Evolutionary conservation across 2,329 filamentous ascomycete genomes (phyloP), one percentile per base, ranked within the genome.

Genomic region (Coniochaeta ligniaria): DNA sequence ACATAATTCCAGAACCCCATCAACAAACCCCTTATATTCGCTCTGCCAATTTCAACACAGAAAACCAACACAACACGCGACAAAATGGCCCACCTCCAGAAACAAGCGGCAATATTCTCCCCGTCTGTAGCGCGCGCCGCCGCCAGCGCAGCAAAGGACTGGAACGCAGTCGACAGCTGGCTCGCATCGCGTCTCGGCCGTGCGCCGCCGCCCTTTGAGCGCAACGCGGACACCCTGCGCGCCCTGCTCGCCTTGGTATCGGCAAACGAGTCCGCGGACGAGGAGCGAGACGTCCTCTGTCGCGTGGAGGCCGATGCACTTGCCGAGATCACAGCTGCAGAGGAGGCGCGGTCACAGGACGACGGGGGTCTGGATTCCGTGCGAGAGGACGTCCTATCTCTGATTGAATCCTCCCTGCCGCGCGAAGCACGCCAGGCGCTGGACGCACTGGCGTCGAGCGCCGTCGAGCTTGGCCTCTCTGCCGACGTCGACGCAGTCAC

Each of bases 81-180:
- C 24, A 52, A 12, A 58, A 78, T 78, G 75, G 67, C 75, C n/a
- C 74, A 75, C 61, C 68, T 75, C 12, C 70, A 71, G 1, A 66
- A 68, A 24, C 72, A 74, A 50, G 70, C 81, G 14, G 83, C 85
- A 63, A 86, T 89, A 60, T 89, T 89, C 75, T 89, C 86, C 4
- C 86, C 86, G 14, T 87, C 85, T 0, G 77, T 87, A 35, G 85
- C 86, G 59, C 88, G 91, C 62, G 87, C 90, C 63, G 90, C 91
- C 66, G 89, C 90, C 63, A 89, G 90, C 14, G 87, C 90, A 64
- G 90, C 92, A 55, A 93, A 94, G 71, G 93, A 97, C 75, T 98
- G 94, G 94, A 88, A 87, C 60, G 92, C 90, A 66, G 83, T 97
- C 66, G 92, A 96, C 74, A 79, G 80, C 67, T 98, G 94, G 93